Evolutionary conservation across 805 yeast species (phyloP).

Genomic region (Wickerhamomyces pijperi): DNA sequence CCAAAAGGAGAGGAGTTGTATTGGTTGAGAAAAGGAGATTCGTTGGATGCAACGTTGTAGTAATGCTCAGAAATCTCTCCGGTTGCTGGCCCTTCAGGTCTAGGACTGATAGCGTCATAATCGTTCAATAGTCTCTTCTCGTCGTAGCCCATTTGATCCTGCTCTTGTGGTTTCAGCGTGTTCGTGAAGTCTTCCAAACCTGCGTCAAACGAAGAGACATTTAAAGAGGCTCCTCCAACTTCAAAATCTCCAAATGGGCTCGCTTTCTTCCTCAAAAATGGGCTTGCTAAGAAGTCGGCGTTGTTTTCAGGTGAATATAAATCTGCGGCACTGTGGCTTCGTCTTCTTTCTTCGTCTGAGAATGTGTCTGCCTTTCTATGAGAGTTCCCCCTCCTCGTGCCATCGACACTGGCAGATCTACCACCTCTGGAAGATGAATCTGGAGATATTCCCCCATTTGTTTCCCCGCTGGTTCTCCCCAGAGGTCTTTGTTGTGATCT

Average conservation of each 20-base stretch:
- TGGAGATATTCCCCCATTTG: no score
- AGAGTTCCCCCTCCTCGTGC: conserved; percentile 11
- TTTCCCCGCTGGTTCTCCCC: no score
- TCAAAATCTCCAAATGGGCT: conserved; percentile 8
- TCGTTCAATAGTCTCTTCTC: neutral
- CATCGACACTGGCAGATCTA: conserved; percentile 13
- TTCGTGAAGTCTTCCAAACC: no score
- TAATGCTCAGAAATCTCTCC: conserved; percentile 7
- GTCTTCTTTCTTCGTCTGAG: no score
- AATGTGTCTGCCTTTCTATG: conserved; percentile 7
- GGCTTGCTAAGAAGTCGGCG: conserved; percentile 1
- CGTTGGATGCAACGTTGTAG: conserved; percentile 6
- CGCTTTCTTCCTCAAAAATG: conserved; percentile 7
- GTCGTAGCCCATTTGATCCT: no score
- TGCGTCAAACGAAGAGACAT: no score
- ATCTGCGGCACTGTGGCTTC: no score
- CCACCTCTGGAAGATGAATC: conserved; percentile 16
- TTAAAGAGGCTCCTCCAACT: neutral
- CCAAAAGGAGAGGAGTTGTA: conserved; percentile 2
- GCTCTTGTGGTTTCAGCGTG: no score
- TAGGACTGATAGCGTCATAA: neutral
- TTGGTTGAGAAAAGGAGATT: conserved; percentile 12
- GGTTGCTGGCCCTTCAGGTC: neutral
- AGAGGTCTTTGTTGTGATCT: no score
- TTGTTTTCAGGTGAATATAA: neutral